phyloP scores from a whole-genome alignment of 2,329 filamentous ascomycete genomes.

The Clonostachys rhizophaga region DNA sequence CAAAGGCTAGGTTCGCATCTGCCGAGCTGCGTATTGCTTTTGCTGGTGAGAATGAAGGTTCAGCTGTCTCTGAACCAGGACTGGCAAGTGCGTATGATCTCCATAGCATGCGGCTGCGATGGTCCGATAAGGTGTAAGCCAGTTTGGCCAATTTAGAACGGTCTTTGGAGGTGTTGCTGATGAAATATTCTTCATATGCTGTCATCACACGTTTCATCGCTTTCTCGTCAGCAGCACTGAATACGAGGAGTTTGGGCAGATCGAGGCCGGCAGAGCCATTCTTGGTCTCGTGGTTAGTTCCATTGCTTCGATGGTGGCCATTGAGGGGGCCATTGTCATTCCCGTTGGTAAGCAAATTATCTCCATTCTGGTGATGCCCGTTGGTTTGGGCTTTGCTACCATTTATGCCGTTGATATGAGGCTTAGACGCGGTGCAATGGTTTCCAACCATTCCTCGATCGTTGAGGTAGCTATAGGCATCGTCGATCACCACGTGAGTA shows the following conservation, averaged over 20 bases:
- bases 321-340: not conserved
- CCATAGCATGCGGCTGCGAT: constrained; percentile 6
- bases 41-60: constrained; percentile 12
- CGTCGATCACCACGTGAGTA: constrained; percentile 11
- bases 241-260: not conserved
- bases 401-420: not conserved
- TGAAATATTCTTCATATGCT: not conserved
- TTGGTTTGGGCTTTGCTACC: constrained; percentile 6
- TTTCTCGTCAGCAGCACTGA: not conserved
- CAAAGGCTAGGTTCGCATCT: constrained; percentile 1
- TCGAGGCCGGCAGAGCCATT: not conserved
- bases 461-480: constrained; percentile 5
- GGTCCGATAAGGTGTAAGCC: constrained; percentile 8
- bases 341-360: not conserved
- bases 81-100: constrained; percentile 21
- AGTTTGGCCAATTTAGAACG: constrained; percentile 4
- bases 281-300: not conserved
- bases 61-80: constrained; percentile 25
- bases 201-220: not conserved
- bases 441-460: constrained; percentile 2
- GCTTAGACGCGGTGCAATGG: constrained; percentile 4
- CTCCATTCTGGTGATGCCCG: not conserved
- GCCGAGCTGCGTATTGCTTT: not conserved
- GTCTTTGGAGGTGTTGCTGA: not conserved
- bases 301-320: not conserved